phyloP scores from a whole-genome alignment of 1,284 basidiomycete species.

The Cryptococcus depauperatus region DNA sequence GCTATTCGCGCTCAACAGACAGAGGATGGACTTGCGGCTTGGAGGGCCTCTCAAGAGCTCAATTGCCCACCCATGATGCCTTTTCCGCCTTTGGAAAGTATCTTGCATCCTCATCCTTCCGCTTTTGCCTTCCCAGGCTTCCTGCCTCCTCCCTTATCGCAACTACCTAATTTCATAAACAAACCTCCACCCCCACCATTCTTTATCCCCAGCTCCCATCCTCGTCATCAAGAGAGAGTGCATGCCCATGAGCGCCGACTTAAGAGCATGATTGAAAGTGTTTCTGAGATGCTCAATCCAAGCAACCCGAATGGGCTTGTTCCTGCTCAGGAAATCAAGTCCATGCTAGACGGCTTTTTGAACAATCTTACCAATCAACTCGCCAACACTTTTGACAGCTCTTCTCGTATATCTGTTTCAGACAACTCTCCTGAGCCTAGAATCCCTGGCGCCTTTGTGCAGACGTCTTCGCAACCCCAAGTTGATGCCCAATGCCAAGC shows the following conservation, averaged over 20 bases:
- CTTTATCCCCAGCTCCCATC: constrained; percentile 3
- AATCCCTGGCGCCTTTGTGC: constrained; percentile 36
- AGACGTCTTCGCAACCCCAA: constrained; percentile 5
- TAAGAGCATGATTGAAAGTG: constrained; percentile 16
- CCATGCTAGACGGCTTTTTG: constrained; percentile 41
- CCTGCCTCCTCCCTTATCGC: constrained; percentile 5
- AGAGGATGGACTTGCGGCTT: constrained; percentile 34
- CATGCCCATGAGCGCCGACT: not conserved
- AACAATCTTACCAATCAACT: constrained; percentile 42
- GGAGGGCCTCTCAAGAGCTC: constrained; percentile 24
- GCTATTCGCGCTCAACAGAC: constrained; percentile 19
- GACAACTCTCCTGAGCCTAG: constrained; percentile 8
- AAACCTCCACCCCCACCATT: constrained; percentile 6
- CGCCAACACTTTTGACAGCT: constrained; percentile 32
- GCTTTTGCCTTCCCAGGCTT: constrained; percentile 4
- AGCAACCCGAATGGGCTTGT: constrained; percentile 11
- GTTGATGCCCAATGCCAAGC: constrained; percentile 15
- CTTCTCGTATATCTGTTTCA: constrained; percentile 13
- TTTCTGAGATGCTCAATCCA: constrained; percentile 22
- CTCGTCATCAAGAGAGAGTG: not conserved
- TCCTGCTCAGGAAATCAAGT: constrained; percentile 37
- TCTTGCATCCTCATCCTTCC: constrained; percentile 13
- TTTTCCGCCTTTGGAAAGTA: constrained; percentile 36
- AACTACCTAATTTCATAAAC: constrained; percentile 3
- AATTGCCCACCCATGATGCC: constrained; percentile 8